Conservation (phyloP, 192 early-diverging fungal species). For the Umbelopsis ramanniana region DNA sequence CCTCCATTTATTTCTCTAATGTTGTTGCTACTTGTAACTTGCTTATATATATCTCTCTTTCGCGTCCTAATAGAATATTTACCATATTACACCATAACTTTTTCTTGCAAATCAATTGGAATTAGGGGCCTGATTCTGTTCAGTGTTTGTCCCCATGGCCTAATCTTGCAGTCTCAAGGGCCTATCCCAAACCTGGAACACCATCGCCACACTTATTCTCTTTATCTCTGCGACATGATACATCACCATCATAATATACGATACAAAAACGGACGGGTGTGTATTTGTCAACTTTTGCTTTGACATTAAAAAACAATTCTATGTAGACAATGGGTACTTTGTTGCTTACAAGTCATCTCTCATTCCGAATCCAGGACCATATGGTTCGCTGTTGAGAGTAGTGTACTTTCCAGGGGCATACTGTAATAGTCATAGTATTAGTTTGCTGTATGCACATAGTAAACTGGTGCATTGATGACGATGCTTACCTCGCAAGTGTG, state of each 20-base stretch:
- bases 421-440: background rate
- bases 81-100: background rate
- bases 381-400: slow-evolving; percentile 81
- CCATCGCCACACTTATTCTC: too few relatives aligned
- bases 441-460: background rate
- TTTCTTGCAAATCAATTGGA: background rate
- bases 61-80: background rate
- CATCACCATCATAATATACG: background rate
- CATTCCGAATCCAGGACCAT: slow-evolving; percentile 91
- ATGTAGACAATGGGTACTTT: slow-evolving; percentile 22
- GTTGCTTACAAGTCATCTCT: slow-evolving; percentile 71
- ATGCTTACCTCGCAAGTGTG: slow-evolving; percentile 74
- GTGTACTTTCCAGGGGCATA: slow-evolving; percentile 77
- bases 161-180: too few relatives aligned
- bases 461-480: background rate
- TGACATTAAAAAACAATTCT: slow-evolving; percentile 25
- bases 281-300: slow-evolving; percentile 16
- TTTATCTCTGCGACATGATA: background rate
- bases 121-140: background rate
- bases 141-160: background rate
- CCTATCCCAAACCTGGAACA: too few relatives aligned
- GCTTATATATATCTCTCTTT: slow-evolving; percentile 1
- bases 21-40: background rate
- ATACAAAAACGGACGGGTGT: slow-evolving; percentile 21
- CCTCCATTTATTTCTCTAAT: background rate